Evolutionary conservation across 2,329 filamentous ascomycete species (phyloP), one percentile per base, ranked within the genome.

Genomic region (Diaporthe citri): DNA sequence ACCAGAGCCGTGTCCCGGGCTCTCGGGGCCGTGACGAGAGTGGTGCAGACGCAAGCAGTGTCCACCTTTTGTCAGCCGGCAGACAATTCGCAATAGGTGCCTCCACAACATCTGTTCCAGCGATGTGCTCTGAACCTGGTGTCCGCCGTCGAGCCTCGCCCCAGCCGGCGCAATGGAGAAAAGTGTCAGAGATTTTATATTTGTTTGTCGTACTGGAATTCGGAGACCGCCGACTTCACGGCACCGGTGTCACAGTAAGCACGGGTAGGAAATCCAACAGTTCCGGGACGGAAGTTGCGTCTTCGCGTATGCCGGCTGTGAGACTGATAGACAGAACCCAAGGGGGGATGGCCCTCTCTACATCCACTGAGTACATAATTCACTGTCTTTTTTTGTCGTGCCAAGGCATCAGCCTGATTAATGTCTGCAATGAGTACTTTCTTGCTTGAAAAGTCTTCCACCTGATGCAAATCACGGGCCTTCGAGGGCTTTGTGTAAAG

Each of bases 151-250:
- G 13, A n/a, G 15, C 31, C 46, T 25, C 62, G 6, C 12, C 22
- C 46, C 62, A 9, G 31, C 46, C 6, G 28, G 7, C 8, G 31
- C 22, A 7, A 34, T 4, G 41, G 41, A 1, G 15, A 22, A 28
- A 15, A 46, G 39, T 20, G 9, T 7, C 31, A 55, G 60, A 8
- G 5, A 4, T 46, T 15, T 22, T n/a, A 9, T 48, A 5, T 36
- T 48, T 66, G 25, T 64, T 66, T 66, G 43, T 66, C 25, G 62
- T 13, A 36, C 62, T 51, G 43, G 28, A 51, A 51, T 48, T 36
- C 62, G 59, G 59, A 10, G 12, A n/a, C 20, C 17, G n/a, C 28
- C 60, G 43, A 12, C 9, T 60, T 36, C 15, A n/a, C 7, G 59
- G 59, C 8, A 15, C 59, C 15, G 8, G 9, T 64, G 39, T 17